Evolutionary conservation across 495 filamentous ascomycete species (phyloP).

Genomic region (Daldinia loculata): DNA sequence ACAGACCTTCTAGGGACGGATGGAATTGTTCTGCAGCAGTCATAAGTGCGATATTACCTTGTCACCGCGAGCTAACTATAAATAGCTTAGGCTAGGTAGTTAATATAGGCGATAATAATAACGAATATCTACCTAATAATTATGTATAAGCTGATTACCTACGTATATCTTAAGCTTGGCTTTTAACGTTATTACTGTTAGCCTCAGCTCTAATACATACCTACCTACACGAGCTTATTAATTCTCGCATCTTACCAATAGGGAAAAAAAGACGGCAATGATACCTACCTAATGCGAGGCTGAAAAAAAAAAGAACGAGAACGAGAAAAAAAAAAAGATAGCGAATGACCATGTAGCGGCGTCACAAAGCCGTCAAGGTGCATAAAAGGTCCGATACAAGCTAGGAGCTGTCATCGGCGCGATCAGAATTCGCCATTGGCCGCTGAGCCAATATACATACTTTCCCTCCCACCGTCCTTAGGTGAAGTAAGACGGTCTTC

Average conservation of each 20-base stretch:
- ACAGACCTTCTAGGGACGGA: constrained; percentile 8
- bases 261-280: not conserved
- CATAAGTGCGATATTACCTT: not conserved
- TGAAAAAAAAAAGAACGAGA: not conserved
- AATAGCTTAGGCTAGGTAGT: not conserved
- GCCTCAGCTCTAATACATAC: not conserved
- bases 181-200: not conserved
- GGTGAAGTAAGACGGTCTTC: not conserved
- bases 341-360: constrained; percentile 4
- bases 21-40: not conserved
- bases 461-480: not conserved
- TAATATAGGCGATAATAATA: not conserved
- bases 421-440: constrained; percentile 30
- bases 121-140: not conserved
- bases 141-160: too few relatives aligned
- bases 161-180: too few relatives aligned
- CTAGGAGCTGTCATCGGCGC: constrained; percentile 22
- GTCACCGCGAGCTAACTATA: not conserved
- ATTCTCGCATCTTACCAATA: not conserved
- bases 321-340: constrained; percentile 2
- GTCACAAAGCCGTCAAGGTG: constrained; percentile 5
- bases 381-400: constrained; percentile 28
- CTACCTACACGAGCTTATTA: not conserved
- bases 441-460: constrained; percentile 10
- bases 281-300: constrained; percentile 32